phyloP scores from a whole-genome alignment of 345 rosid genomes.

The Lumnitzera littorea region DNA sequence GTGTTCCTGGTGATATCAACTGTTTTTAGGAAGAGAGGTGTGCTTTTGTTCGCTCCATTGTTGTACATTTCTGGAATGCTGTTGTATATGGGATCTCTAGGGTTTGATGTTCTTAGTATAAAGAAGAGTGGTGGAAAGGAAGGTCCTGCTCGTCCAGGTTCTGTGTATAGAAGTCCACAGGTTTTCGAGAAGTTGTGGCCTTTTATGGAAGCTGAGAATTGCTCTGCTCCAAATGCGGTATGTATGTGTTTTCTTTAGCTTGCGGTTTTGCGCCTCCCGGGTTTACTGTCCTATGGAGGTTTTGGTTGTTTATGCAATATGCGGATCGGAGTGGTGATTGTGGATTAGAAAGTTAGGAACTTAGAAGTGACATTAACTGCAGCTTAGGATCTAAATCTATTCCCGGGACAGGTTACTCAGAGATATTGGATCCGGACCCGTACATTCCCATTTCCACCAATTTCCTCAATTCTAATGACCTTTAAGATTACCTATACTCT shows the following conservation, averaged over 20 bases:
- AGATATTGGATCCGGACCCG: too few relatives aligned
- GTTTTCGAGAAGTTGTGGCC: slow-evolving; percentile 82
- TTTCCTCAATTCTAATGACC: too few relatives aligned
- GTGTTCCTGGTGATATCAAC: slow-evolving; percentile 40
- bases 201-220: slow-evolving; percentile 60
- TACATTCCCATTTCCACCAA: too few relatives aligned
- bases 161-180: slow-evolving; percentile 85
- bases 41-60: slow-evolving; percentile 77
- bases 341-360: neutral
- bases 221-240: slow-evolving; percentile 61
- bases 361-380: neutral
- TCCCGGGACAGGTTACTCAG: too few relatives aligned
- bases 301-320: neutral
- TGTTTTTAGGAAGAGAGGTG: slow-evolving; percentile 72
- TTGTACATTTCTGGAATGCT: slow-evolving; percentile 81
- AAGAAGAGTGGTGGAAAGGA: slow-evolving; percentile 52
- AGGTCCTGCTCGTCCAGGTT: slow-evolving; percentile 57
- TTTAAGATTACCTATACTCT: too few relatives aligned
- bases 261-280: too few relatives aligned
- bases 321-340: neutral
- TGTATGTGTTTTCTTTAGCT: neutral
- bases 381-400: neutral
- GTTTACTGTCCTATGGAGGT: neutral
- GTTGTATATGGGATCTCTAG: slow-evolving; percentile 79
- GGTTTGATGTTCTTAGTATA: slow-evolving; percentile 58